A percentile compares a stretch with the other conserved stretches of the same genome.
phyloP scores from a whole-genome alignment of 1,284 basidiomycete species.

The Chondrostereum purpureum region DNA sequence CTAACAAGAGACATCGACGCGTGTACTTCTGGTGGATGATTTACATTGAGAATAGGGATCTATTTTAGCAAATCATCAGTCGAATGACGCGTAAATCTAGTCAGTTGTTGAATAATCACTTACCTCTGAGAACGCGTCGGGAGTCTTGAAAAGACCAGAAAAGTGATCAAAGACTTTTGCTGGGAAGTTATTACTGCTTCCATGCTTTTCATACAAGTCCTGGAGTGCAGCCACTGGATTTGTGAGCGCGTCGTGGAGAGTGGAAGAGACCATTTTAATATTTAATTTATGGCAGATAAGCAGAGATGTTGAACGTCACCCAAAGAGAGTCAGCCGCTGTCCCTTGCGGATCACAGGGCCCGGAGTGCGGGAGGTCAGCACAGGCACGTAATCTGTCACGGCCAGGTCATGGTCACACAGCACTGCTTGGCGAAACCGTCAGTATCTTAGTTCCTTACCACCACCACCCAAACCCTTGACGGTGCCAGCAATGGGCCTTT shows the following conservation, averaged over 20 bases:
- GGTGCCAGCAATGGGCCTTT: conserved; percentile 47
- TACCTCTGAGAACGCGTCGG: conserved; percentile 41
- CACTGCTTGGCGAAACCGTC: neutral
- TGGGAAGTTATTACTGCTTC: conserved; percentile 30
- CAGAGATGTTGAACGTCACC: no score
- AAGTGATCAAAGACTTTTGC: conserved; percentile 45
- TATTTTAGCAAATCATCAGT: conserved; percentile 19
- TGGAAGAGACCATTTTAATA: conserved; percentile 4
- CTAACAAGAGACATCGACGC: conserved; percentile 49
- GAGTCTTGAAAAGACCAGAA: conserved; percentile 32
- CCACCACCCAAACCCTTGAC: conserved; percentile 2
- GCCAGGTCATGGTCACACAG: neutral
- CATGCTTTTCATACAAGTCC: conserved; percentile 2
- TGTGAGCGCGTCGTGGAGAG: conserved; percentile 7
- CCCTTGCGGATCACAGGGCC: no score
- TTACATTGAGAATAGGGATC: conserved; percentile 49
- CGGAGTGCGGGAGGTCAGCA: no score
- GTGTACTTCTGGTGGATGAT: conserved; percentile 40
- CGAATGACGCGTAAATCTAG: no score
- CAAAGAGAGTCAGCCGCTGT: no score
- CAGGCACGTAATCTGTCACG: neutral
- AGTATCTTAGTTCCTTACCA: neutral
- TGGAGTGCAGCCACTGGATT: conserved; percentile 9
- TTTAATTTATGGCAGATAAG: no score
- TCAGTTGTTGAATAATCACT: conserved; percentile 8